Evolutionary conservation across 768 basidiomycete genomes (phyloP), one percentile per base, ranked within the genome.

Genomic region (Crassisporium funariophilum): DNA sequence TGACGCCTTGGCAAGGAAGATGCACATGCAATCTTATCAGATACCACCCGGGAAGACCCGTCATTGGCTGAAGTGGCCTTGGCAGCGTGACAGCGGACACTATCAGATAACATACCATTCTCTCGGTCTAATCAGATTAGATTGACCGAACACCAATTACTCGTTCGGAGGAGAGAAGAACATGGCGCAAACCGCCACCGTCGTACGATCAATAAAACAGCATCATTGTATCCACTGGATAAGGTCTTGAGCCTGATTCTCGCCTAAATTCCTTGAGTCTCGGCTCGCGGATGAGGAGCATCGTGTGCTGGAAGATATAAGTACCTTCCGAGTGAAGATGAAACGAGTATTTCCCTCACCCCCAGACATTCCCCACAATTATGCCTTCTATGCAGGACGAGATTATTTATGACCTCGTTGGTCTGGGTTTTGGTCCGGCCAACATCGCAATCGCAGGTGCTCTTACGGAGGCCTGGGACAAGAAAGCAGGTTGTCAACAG

Each of bases 341-440:
- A n/a, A n/a, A 33, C 16, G 23, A 44, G 42, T 44, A 31, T 35
- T 17, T 45, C 36, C 34, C 50, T 34, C 35, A 17, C 31, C 27
- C 5, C 21, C 35, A 49, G 22, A 17, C 33, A 34, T 19, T 29
- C 33, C 34, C 41, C 49, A 47, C 47, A 34, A 61, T 59, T 53
- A 43, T 45, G 51, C 39, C 47, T 35, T 52, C 55, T 42, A 46
- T 52, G 11, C 25, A 44, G 3, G 19, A 53, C 11, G 59, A 63
- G 13, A 49, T 43, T 11, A 49, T 68, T 15, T 74, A 70, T 61
- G 78, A 81, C 61, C 53, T 78, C 20, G 64, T 81, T 44, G 75
- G 76, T 36, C 56, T 78, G 12, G 79, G 79, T 2, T 79, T 79
- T 44, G 79, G 79, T 9, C 78, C 78, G 17, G 72, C 78, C 2